Evolutionary conservation across 176 grass and related monocot species (phyloP).

Genomic region (Rhipidocladum racemiflorum): DNA sequence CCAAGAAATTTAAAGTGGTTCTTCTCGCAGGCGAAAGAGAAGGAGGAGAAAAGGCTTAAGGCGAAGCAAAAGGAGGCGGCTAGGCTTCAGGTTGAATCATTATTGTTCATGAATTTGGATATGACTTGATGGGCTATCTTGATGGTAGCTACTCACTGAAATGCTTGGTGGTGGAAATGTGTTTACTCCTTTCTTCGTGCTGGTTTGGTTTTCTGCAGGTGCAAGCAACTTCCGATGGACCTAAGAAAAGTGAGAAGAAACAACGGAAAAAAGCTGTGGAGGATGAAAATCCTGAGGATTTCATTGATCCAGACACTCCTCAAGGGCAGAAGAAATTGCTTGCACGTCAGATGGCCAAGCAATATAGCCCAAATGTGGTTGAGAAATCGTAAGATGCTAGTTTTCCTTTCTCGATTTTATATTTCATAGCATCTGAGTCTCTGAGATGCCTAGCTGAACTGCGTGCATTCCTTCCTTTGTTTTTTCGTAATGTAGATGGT

Average conservation of each 20-base stretch:
- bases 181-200: not conserved
- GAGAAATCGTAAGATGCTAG: slow-evolving; percentile 64
- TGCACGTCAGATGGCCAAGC: slow-evolving; percentile 71
- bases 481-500: slow-evolving; percentile 52
- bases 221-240: slow-evolving; percentile 51
- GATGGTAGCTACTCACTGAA: not conserved
- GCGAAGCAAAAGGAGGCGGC: slow-evolving; percentile 70
- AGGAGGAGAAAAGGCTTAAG: slow-evolving; percentile 77
- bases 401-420: not conserved
- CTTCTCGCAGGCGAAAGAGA: slow-evolving; percentile 54
- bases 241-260: slow-evolving; percentile 68
- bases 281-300: slow-evolving; percentile 80
- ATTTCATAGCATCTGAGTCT: not conserved
- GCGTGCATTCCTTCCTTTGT: not conserved
- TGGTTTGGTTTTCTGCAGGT: slow-evolving; percentile 32
- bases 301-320: slow-evolving; percentile 55
- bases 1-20: too few species aligned
- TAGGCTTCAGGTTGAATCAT: slow-evolving; percentile 52
- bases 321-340: slow-evolving; percentile 63
- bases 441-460: slow-evolving; percentile 3
- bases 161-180: not conserved
- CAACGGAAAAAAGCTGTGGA: slow-evolving; percentile 47
- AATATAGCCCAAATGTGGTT: slow-evolving; percentile 66
- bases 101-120: not conserved
- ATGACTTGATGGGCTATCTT: not conserved